Evolutionary conservation across 495 filamentous ascomycete genomes (phyloP).

Genomic region (Penicillium macrosclerotiorum): DNA sequence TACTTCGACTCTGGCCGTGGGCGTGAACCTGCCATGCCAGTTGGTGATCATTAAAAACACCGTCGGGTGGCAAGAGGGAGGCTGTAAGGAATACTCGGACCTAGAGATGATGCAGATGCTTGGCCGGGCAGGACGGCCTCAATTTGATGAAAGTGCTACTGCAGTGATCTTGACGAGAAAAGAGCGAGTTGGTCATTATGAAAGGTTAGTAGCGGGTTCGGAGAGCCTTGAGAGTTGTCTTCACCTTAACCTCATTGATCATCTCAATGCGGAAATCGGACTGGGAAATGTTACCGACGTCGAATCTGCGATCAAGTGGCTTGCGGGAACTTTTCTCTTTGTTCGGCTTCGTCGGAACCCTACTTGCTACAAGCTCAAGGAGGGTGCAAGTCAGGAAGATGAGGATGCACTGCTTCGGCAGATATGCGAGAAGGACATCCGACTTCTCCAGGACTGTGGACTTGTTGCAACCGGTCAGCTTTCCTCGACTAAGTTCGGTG

Average conservation of each 20-base stretch:
- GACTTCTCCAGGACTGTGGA: slow-evolving; percentile 58
- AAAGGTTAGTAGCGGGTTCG: slow-evolving; percentile 78
- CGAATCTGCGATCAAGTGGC: slow-evolving; percentile 75
- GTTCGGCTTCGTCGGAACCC: slow-evolving; percentile 82
- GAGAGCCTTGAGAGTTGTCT: slow-evolving; percentile 85
- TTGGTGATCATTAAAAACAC: slow-evolving; percentile 93
- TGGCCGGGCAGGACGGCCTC: slow-evolving; percentile 86
- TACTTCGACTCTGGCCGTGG: slow-evolving; percentile 90
- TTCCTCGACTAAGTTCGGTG: slow-evolving; percentile 72
- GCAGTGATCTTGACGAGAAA: slow-evolving; percentile 83
- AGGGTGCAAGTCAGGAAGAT: slow-evolving; percentile 49
- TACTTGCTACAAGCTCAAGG: slow-evolving; percentile 69
- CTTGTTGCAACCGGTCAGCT: slow-evolving; percentile 58
- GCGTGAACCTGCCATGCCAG: slow-evolving; percentile 90
- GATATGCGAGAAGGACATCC: slow-evolving; percentile 80
- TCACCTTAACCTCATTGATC: slow-evolving; percentile 85
- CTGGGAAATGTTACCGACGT: slow-evolving; percentile 74
- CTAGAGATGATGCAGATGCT: slow-evolving; percentile 99
- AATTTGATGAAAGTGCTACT: slow-evolving; percentile 82
- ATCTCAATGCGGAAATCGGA: slow-evolving; percentile 91
- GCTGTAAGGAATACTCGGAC: slow-evolving; percentile 77
- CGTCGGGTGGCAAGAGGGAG: slow-evolving; percentile 62
- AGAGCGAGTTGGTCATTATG: slow-evolving; percentile 68
- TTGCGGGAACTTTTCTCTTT: slow-evolving; percentile 82
- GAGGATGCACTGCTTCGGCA: slow-evolving; percentile 70